Evolutionary conservation across 225 moss, liverwort and hornwort species (phyloP).

Genomic region (Sphagnum contortum): DNA sequence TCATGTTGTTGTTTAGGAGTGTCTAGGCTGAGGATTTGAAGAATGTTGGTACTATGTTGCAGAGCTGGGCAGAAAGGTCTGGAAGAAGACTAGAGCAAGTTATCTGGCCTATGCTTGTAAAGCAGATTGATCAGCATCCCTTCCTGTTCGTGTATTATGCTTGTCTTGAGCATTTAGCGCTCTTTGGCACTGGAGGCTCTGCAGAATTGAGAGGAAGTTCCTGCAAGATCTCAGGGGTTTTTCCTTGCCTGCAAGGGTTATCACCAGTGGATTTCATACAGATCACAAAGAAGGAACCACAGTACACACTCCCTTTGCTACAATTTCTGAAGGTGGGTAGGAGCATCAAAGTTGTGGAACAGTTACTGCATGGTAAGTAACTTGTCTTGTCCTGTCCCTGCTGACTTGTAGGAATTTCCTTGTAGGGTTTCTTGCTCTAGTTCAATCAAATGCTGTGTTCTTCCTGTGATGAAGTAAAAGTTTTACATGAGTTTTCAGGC

Average conservation of each 20-base stretch:
- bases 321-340: constrained; percentile 14
- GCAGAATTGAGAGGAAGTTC: constrained; percentile 7
- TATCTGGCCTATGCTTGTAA: constrained; percentile 31
- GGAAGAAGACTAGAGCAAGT: constrained; percentile 32
- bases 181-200: constrained; percentile 23
- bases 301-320: constrained; percentile 18
- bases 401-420: no score
- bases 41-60: constrained; percentile 8
- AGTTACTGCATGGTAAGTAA: constrained; percentile 20
- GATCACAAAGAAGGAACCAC: constrained; percentile 23
- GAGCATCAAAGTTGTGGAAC: constrained; percentile 12
- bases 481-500: no score
- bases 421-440: no score
- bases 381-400: no score
- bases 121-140: constrained; percentile 18
- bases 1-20: constrained; percentile 2
- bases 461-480: no score
- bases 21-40: neutral
- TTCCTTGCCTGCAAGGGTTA: constrained; percentile 19
- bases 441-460: no score
- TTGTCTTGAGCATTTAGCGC: constrained; percentile 25
- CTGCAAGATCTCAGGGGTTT: constrained; percentile 12
- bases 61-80: constrained; percentile 30
- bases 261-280: constrained; percentile 18
- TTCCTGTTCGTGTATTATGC: constrained; percentile 31